Conservation (phyloP, 208 protist genomes). For the Leishmania amazonensis region DNA sequence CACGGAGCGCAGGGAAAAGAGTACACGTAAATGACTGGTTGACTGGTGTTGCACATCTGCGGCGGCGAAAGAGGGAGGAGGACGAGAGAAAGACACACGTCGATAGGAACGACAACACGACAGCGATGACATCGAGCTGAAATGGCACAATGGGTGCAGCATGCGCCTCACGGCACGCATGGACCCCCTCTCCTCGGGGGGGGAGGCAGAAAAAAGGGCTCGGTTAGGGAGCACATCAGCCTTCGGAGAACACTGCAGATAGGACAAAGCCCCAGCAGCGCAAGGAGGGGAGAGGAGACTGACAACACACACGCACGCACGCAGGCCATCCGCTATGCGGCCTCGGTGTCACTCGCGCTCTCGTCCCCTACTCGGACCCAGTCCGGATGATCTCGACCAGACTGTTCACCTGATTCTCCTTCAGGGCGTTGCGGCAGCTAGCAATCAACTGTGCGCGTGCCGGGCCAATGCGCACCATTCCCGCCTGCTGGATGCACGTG, state of each 20-base stretch:
- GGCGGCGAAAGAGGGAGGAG: background rate
- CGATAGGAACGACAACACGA: background rate
- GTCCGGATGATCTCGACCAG: conserved; percentile 88
- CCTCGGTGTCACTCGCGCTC: background rate
- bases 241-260: background rate
- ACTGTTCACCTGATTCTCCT: conserved; percentile 67
- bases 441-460: conserved; percentile 55
- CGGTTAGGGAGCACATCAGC: background rate
- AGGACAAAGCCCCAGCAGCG: background rate
- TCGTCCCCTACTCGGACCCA: conserved; percentile 37
- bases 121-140: background rate
- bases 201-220: too few species aligned
- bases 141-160: background rate
- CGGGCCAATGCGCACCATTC: conserved; percentile 80
- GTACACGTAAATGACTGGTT: background rate
- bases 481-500: conserved; percentile 92
- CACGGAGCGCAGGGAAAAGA: conserved; percentile 1
- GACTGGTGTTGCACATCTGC: background rate
- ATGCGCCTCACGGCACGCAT: background rate
- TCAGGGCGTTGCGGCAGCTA: conserved; percentile 87
- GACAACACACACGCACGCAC: conserved; percentile 6
- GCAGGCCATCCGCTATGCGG: background rate
- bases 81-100: background rate
- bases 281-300: background rate
- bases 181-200: too few species aligned